Evolutionary conservation across 768 basidiomycete species (phyloP).

Genomic region (Rubroboletus satanas): DNA sequence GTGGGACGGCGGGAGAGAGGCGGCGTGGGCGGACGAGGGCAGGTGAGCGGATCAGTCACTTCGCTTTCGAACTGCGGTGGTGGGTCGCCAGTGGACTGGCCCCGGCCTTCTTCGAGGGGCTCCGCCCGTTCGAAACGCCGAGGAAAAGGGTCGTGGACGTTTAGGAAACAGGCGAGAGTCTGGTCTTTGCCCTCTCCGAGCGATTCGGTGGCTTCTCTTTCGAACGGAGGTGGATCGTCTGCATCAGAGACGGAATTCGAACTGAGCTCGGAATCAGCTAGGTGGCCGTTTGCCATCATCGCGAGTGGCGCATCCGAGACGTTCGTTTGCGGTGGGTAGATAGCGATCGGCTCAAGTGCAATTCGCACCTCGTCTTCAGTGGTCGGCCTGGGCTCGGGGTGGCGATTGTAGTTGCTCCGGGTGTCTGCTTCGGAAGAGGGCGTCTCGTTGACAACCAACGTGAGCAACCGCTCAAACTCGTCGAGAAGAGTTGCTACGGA

Average conservation of each 20-base stretch:
- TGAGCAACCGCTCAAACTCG: conserved; percentile 10
- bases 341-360: not conserved
- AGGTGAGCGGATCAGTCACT: not conserved
- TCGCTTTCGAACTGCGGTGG: not conserved
- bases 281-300: not conserved
- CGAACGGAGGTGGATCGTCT: not conserved
- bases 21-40: conserved; percentile 8
- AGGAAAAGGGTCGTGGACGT: not conserved
- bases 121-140: not conserved
- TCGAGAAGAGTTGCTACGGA: conserved; percentile 3
- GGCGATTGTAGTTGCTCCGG: not conserved
- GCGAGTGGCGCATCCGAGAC: not conserved
- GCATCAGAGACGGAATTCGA: not conserved
- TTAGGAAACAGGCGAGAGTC: not conserved
- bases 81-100: not conserved
- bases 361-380: no score
- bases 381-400: not conserved
- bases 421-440: not conserved
- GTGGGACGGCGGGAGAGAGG: not conserved
- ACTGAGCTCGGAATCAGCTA: no score
- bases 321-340: not conserved
- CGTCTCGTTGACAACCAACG: not conserved
- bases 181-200: not conserved
- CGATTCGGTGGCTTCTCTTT: not conserved
- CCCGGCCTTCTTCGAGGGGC: not conserved